phyloP scores from a whole-genome alignment of 768 basidiomycete genomes.

The Mycena venus region DNA sequence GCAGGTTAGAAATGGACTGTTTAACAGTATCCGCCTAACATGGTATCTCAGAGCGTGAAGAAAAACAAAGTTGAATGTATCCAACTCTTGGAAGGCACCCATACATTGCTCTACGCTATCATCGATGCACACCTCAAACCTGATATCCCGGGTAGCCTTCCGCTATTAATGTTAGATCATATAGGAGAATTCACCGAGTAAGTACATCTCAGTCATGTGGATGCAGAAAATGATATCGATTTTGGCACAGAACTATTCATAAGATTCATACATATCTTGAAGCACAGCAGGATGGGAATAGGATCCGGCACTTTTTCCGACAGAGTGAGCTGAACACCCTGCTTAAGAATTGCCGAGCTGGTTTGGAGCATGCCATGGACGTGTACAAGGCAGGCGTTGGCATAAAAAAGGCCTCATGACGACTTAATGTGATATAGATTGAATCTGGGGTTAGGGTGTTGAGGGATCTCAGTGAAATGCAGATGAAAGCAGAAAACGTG shows the following conservation, averaged over 20 bases:
- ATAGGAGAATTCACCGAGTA: not conserved
- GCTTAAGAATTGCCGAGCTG: not conserved
- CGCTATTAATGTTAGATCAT: not conserved
- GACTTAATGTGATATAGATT: not conserved
- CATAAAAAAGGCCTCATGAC: no score
- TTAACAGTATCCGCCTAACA: no score
- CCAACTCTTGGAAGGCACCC: not conserved
- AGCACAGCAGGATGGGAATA: conserved; percentile 1
- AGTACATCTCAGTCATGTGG: not conserved
- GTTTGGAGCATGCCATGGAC: not conserved
- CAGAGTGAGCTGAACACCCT: not conserved
- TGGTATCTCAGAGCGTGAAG: not conserved
- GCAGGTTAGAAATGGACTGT: not conserved
- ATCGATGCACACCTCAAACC: not conserved
- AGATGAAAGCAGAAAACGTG: not conserved
- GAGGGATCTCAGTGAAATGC: not conserved
- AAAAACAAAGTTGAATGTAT: not conserved
- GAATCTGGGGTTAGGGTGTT: not conserved
- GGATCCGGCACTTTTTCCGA: not conserved
- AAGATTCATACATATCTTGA: not conserved
- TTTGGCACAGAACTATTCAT: not conserved
- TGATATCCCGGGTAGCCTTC: not conserved
- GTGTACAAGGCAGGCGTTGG: not conserved
- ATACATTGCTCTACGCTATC: not conserved
- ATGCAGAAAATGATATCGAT: not conserved